A percentile compares a stretch with the other conserved stretches of the same genome.
Evolutionary conservation across 371 early-diverging fungal species (phyloP).

Genomic region (Saksenaea oblongispora): DNA sequence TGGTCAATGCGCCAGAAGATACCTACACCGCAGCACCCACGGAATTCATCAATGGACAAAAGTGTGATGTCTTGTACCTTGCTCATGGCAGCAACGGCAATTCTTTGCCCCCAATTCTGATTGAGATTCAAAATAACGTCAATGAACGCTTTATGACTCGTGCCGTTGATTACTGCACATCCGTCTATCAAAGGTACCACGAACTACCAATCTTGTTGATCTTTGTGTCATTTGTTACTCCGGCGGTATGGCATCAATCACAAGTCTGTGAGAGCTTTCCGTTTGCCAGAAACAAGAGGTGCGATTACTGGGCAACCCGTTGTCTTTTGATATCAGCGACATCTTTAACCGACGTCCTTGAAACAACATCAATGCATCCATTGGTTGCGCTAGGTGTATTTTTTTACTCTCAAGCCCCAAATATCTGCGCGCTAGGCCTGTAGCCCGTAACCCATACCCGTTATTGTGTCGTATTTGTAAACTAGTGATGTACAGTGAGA

Average conservation of each 20-base stretch:
- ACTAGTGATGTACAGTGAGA: too few species aligned
- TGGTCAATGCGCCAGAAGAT: neutral
- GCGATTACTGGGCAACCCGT: neutral
- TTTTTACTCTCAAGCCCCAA: neutral
- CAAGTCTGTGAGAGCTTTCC: neutral
- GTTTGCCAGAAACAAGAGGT: neutral
- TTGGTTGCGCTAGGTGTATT: neutral
- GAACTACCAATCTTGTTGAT: neutral
- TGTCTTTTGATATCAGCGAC: neutral
- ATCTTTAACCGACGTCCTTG: neutral
- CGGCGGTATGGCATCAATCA: neutral
- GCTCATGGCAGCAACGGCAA: slow-evolving; percentile 6
- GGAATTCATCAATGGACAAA: slow-evolving; percentile 2
- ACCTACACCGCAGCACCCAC: slow-evolving; percentile 10
- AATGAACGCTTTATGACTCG: slow-evolving; percentile 14
- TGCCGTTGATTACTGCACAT: slow-evolving; percentile 1
- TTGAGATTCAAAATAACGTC: slow-evolving; percentile 10
- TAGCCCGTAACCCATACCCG: too few species aligned
- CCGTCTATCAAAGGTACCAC: neutral
- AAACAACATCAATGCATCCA: neutral
- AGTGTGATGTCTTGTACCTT: slow-evolving; percentile 8
- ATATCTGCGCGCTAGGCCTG: neutral
- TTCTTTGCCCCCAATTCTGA: slow-evolving; percentile 10
- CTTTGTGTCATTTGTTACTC: neutral
- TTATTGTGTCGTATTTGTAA: too few species aligned